Conservation (phyloP, 2,329 filamentous ascomycete genomes). For the Trichoderma aggressivum region DNA sequence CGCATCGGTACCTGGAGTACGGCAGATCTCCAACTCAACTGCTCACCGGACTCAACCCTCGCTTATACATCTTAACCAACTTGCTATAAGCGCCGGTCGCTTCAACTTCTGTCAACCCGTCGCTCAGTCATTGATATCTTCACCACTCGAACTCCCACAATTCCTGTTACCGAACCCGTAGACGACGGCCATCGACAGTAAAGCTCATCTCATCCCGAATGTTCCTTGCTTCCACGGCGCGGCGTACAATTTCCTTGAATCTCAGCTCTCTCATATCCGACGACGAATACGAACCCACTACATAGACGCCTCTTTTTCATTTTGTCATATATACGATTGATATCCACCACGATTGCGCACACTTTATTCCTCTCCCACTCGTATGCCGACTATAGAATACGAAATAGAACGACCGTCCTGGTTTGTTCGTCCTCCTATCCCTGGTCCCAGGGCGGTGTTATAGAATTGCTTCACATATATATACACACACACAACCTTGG, state of each 20-base stretch:
- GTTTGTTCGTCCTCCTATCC: background rate
- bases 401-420: background rate
- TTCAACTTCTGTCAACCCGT: background rate
- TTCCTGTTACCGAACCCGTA: background rate
- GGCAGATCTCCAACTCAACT: background rate
- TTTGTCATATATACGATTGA: background rate
- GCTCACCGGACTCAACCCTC: background rate
- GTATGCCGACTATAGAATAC: background rate
- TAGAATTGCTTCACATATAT: background rate
- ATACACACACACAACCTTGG: background rate
- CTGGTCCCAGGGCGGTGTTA: background rate
- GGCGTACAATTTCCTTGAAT: background rate
- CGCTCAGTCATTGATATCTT: background rate
- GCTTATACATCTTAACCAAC: background rate
- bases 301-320: slow-evolving; percentile 1
- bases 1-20: slow-evolving; percentile 15
- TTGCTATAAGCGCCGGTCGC: slow-evolving; percentile 16
- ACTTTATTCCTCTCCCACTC: background rate
- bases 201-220: background rate
- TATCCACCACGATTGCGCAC: background rate
- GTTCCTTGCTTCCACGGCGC: background rate
- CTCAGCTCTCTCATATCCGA: slow-evolving; percentile 8
- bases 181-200: background rate
- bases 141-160: background rate
- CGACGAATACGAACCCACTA: slow-evolving; percentile 13